Base-by-base conservation (phyloP, 352 stramenopile genomes). In the Phytophthora citrophthora region DNA sequence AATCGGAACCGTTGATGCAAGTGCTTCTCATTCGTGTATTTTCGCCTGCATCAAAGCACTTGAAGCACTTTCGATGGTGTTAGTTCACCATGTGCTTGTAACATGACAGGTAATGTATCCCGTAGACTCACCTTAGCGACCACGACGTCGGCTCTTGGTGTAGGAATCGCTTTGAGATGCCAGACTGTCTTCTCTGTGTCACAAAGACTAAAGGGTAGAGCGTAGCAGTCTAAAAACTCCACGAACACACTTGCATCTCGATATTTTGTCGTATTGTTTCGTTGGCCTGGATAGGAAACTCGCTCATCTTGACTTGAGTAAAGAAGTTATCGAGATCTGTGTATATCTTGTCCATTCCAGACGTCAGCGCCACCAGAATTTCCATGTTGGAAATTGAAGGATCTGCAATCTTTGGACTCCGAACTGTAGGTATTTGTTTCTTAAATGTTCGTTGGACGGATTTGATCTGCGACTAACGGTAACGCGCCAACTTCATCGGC, bases 271-370 rank as follows among this genome's bases (percentile, higher is more conserved):
- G 60, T 39, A 10, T 57, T 16, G 12, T 68, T 62, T 2, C 51
- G 36, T 31, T 23, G 52, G 1, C 52, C 16, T 12, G 60, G 45
- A 43, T 36, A 63, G 52, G 15, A 1, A 63, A 13, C 11, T 68
- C 45, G 15, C 57, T 11, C 51, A 63, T 63, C 11, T 52, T 63
- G 9, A 36, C 29, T 41, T 16, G 34, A 2, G 26, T 27, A 5
- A 63, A 48, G 15, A 52, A 62, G 20, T 41, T 45, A 15, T 62
- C 60, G 0, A 63, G 15, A 23, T 56, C 44, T 3, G 36, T 34
- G 24, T 62, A 55, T 5, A 52, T 3, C 6, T 68, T 44, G 32
- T 63, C 44, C 60, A 63, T 57, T n/a, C 45, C 60, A 11, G 36
- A 20, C 10, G 31, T 43, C 6, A 67, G 50, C 0, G 50, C 51